Percentiles rank a stretch among this genome's conserved stretches.
Conservation (phyloP, 164 flowering plant species). For the Chloranthus sessilifolius region DNA sequence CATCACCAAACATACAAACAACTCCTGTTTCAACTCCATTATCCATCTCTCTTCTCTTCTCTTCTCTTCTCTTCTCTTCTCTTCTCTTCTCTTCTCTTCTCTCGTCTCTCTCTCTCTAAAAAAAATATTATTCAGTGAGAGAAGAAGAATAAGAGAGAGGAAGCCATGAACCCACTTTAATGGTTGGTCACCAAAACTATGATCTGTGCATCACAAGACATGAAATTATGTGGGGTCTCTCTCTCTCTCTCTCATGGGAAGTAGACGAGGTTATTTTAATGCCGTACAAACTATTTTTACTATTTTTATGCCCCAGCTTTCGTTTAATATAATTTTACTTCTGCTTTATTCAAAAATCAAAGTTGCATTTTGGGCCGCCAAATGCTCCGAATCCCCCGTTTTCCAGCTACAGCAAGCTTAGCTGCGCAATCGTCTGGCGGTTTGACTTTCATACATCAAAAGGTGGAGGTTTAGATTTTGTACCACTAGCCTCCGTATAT, state of each 20-base stretch:
- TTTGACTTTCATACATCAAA: too few relatives aligned
- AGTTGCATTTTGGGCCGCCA: constrained; percentile 18
- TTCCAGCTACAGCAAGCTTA: too few relatives aligned
- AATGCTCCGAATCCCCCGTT: not conserved
- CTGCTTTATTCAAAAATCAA: constrained; percentile 11
- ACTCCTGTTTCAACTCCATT: constrained; percentile 33
- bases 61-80: too few relatives aligned
- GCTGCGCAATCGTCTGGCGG: too few relatives aligned
- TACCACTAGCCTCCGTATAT: too few relatives aligned
- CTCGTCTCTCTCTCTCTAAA: not conserved
- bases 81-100: too few relatives aligned
- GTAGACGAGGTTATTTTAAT: constrained; percentile 21
- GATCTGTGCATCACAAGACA: constrained; percentile 24
- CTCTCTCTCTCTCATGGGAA: constrained; percentile 15
- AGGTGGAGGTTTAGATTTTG: too few relatives aligned
- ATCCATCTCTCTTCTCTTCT: constrained; percentile 35
- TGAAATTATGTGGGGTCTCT: constrained; percentile 9
- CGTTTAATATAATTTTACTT: not conserved
- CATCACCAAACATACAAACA: constrained; percentile 50
- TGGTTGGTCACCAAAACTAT: not conserved
- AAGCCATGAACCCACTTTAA: too few relatives aligned
- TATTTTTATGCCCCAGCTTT: constrained; percentile 4
- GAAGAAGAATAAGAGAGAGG: constrained; percentile 6
- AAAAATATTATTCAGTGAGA: constrained; percentile 5
- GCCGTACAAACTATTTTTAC: constrained; percentile 13